A percentile compares a stretch with the other conserved stretches of the same genome.
These are phyloP conservation scores for Xylaria sp. DNA, from an alignment of 2,329 filamentous ascomycete species.

Conservation along the genomic window DNA sequence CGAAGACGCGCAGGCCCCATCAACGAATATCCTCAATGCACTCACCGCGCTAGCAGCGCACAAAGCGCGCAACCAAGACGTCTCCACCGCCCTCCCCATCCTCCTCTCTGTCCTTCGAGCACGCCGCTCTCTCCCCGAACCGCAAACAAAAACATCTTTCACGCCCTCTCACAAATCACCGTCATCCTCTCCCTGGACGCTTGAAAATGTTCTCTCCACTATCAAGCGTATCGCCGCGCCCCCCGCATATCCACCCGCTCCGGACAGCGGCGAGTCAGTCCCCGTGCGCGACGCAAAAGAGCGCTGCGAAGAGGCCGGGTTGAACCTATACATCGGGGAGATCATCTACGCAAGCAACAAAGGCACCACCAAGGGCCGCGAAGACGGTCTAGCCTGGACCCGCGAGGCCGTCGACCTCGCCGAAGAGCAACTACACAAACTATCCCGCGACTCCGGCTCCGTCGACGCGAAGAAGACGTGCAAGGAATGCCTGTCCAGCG, in stretches of 20 bases:
- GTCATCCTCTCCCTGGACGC: slow-evolving; percentile 38
- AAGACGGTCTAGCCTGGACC: slow-evolving; percentile 88
- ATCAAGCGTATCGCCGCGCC: slow-evolving; percentile 53
- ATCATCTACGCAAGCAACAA: slow-evolving; percentile 75
- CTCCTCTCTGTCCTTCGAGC: slow-evolving; percentile 86
- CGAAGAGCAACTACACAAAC: slow-evolving; percentile 70
- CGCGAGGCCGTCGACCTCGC: slow-evolving; percentile 85
- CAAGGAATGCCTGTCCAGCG: slow-evolving; percentile 78
- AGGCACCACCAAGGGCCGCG: slow-evolving; percentile 53
- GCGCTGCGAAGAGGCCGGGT: slow-evolving; percentile 83
- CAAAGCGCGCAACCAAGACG: slow-evolving; percentile 74
- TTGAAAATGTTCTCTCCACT: slow-evolving; percentile 43
- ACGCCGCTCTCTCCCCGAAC: slow-evolving; percentile 66
- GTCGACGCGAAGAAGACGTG: slow-evolving; percentile 69
- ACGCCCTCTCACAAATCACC: slow-evolving; percentile 5
- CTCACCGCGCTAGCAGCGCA: slow-evolving; percentile 83
- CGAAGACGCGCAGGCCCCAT: slow-evolving; percentile 66
- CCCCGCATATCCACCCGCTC: slow-evolving; percentile 75
- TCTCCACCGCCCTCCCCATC: slow-evolving; percentile 79
- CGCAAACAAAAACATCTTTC: slow-evolving; percentile 21
- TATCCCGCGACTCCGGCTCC: slow-evolving; percentile 56
- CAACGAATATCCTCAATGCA: slow-evolving; percentile 77
- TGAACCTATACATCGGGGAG: slow-evolving; percentile 93
- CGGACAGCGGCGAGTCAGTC: slow-evolving; percentile 73
- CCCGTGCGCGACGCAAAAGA: slow-evolving; percentile 72